Evolutionary conservation across 768 basidiomycete species (phyloP).

Genomic region (Termitomyces sp.): DNA sequence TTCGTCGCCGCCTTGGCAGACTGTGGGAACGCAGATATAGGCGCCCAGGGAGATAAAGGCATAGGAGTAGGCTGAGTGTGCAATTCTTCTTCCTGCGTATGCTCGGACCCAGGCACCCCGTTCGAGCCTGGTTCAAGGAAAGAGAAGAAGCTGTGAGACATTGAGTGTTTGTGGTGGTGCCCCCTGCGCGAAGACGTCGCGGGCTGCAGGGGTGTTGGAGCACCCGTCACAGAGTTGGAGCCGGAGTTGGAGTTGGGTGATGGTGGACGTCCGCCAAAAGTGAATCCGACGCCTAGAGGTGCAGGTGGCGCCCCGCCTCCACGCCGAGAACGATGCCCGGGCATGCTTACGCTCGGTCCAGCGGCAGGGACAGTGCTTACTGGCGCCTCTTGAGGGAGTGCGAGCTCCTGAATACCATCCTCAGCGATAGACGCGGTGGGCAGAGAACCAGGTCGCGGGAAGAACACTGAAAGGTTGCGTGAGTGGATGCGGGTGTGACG

Average conservation of each 20-base stretch:
- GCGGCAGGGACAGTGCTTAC: constrained; percentile 42
- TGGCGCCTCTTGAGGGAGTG: constrained; percentile 43
- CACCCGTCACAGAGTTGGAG: constrained; percentile 10
- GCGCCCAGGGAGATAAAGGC: constrained; percentile 66
- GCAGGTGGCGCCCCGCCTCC: constrained; percentile 22
- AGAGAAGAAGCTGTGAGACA: constrained; percentile 94
- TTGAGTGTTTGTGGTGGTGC: constrained; percentile 90
- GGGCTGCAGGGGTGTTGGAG: constrained; percentile 8
- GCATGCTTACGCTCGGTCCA: constrained; percentile 31
- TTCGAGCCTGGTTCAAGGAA: constrained; percentile 76
- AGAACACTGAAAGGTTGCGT: constrained; percentile 87
- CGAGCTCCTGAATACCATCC: constrained; percentile 54
- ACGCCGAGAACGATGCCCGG: constrained; percentile 27
- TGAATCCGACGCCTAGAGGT: constrained; percentile 52
- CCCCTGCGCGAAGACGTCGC: constrained; percentile 48
- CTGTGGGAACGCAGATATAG: constrained; percentile 37
- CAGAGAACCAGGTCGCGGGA: constrained; percentile 71
- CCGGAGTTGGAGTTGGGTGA: constrained; percentile 26
- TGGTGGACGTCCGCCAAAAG: constrained; percentile 55
- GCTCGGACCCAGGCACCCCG: constrained; percentile 1
- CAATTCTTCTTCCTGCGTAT: constrained; percentile 26
- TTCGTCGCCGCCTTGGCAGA: constrained; percentile 24
- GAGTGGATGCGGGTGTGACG: constrained; percentile 81
- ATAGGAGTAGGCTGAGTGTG: constrained; percentile 55
- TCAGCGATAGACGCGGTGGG: constrained; percentile 61